Evolutionary conservation across 345 rosid species (phyloP).

Genomic region (sweet orange (Citrus sinensis)): DNA sequence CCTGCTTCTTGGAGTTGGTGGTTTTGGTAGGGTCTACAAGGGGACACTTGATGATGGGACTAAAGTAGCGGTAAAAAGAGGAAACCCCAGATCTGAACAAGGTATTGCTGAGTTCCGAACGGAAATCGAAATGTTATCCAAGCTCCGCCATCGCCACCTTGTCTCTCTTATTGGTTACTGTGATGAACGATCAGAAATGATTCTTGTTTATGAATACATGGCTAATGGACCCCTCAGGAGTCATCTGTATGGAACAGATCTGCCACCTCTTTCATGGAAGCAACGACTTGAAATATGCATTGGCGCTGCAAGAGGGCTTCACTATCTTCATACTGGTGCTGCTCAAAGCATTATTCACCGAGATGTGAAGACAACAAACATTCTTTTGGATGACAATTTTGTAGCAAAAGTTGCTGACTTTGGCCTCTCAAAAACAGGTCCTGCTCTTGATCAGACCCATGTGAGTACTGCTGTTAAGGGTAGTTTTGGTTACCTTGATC

Average conservation of each 20-base stretch:
- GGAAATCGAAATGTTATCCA: slow-evolving; percentile 95
- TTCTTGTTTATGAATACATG: slow-evolving; percentile 95
- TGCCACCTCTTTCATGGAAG: slow-evolving; percentile 85
- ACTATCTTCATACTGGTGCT: slow-evolving; percentile 99
- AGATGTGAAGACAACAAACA: slow-evolving; percentile 96
- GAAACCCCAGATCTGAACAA: slow-evolving; percentile 98
- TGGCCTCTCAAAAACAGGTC: slow-evolving; percentile 95
- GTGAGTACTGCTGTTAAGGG: slow-evolving; percentile 99
- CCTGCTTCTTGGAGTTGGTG: slow-evolving; percentile 92
- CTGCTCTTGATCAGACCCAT: slow-evolving; percentile 88
- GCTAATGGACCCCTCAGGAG: slow-evolving; percentile 97
- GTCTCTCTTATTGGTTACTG: slow-evolving; percentile 98
- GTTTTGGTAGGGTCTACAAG: slow-evolving; percentile 91
- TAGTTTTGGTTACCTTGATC: slow-evolving; percentile 97
- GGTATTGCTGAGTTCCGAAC: slow-evolving; percentile 98
- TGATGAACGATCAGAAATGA: slow-evolving; percentile 95
- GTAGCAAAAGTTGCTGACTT: slow-evolving; percentile 99
- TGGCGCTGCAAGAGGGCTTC: slow-evolving; percentile 96
- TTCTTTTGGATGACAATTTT: slow-evolving; percentile 85
- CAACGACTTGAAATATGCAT: slow-evolving; percentile 96
- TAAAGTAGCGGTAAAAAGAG: slow-evolving; percentile 91
- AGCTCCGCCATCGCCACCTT: slow-evolving; percentile 94
- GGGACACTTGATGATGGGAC: slow-evolving; percentile 93
- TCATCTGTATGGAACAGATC: slow-evolving; percentile 91
- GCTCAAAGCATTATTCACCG: slow-evolving; percentile 97